Conservation (phyloP, 2,329 filamentous ascomycete genomes). For the Clarireedia homoeocarpa region DNA sequence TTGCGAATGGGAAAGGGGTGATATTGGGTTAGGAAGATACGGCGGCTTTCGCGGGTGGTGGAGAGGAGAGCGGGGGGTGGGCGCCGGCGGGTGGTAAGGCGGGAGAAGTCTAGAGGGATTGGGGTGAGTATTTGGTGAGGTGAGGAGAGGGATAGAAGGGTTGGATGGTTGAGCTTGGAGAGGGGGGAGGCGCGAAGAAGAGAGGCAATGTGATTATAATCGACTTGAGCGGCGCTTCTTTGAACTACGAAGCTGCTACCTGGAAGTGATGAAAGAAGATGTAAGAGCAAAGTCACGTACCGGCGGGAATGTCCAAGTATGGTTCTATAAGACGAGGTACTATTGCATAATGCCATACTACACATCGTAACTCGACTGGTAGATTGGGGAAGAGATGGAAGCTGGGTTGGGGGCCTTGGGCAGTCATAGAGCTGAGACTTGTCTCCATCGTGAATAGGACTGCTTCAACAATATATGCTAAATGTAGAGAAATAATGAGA, state of each 20-base stretch:
- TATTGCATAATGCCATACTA: constrained; percentile 13
- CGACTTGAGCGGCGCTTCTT: too few species aligned
- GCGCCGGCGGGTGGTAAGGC: not conserved
- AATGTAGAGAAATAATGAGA: too few species aligned
- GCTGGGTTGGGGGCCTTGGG: not conserved
- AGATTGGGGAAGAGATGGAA: constrained; percentile 13
- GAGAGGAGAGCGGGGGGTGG: not conserved
- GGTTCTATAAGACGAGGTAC: constrained; percentile 11
- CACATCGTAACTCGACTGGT: constrained; percentile 14
- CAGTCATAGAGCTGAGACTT: not conserved
- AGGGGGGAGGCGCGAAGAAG: too few species aligned
- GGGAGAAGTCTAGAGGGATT: not conserved
- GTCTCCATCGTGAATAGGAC: too few species aligned
- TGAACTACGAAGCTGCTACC: too few species aligned
- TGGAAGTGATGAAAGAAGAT: too few species aligned
- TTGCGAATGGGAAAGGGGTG: not conserved
- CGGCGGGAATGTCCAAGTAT: constrained; percentile 2
- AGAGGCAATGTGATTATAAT: too few species aligned
- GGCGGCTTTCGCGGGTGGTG: not conserved
- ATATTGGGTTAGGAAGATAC: constrained; percentile 1
- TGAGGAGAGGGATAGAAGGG: not conserved
- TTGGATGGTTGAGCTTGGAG: not conserved
- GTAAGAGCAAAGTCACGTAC: not conserved
- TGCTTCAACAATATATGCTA: too few species aligned
- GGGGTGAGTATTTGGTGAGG: not conserved